These are phyloP conservation scores for Pythium scleroteichum DNA, from an alignment of 352 stramenopile species.

Conservation along the genomic window DNA sequence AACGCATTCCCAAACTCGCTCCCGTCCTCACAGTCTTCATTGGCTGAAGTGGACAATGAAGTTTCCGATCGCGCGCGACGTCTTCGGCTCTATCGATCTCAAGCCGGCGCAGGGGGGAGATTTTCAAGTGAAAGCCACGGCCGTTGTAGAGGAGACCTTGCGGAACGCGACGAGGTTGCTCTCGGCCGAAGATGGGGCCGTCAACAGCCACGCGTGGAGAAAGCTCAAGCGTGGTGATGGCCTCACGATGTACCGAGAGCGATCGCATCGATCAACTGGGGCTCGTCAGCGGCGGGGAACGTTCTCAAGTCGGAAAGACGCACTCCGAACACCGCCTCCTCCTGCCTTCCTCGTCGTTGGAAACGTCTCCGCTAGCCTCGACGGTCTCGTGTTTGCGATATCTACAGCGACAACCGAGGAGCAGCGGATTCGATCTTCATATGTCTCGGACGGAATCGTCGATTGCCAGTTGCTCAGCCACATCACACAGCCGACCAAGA, in stretches of 20 bases:
- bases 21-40: too few species aligned
- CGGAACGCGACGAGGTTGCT: slow-evolving; percentile 3
- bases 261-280: neutral
- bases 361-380: slow-evolving; percentile 43
- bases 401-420: slow-evolving; percentile 41
- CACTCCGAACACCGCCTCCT: neutral
- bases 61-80: slow-evolving; percentile 49
- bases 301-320: neutral
- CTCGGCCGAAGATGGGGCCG: slow-evolving; percentile 3
- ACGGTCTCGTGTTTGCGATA: slow-evolving; percentile 65
- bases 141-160: slow-evolving; percentile 16
- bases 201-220: slow-evolving; percentile 19
- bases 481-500: slow-evolving; percentile 36
- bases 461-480: slow-evolving; percentile 52
- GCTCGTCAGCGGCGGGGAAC: neutral
- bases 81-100: slow-evolving; percentile 51
- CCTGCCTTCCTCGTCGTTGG: slow-evolving; percentile 53
- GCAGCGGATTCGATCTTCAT: slow-evolving; percentile 54
- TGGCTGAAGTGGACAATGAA: slow-evolving; percentile 34
- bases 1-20: too few species aligned
- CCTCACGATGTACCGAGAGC: slow-evolving; percentile 18
- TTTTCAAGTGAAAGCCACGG: slow-evolving; percentile 17
- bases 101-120: slow-evolving; percentile 2
- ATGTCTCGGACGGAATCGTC: slow-evolving; percentile 47
- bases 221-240: slow-evolving; percentile 15